phyloP scores from a whole-genome alignment of 2,329 filamentous ascomycete species.

The Scortechinia acanthostroma region DNA sequence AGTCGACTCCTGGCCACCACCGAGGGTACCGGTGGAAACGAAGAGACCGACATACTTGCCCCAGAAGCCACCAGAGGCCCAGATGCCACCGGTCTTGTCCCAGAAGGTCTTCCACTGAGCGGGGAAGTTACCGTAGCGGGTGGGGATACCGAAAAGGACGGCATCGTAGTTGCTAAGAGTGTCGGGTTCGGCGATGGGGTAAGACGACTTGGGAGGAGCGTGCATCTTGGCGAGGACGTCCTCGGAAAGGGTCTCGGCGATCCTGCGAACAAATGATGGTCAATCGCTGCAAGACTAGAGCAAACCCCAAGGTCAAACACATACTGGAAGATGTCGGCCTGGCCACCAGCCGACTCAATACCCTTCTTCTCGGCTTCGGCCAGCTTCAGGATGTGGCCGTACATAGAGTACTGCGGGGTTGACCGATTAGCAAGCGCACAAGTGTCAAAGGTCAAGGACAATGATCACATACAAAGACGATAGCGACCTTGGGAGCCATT shows the following conservation, averaged over 20 bases:
- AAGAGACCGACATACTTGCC: slow-evolving; percentile 92
- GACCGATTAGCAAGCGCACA: slow-evolving; percentile 4
- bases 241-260: slow-evolving; percentile 77
- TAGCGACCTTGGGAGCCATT: slow-evolving; percentile 88
- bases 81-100: slow-evolving; percentile 83
- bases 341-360: slow-evolving; percentile 79
- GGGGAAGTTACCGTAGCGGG: slow-evolving; percentile 93
- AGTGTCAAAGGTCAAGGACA: slow-evolving; percentile 10
- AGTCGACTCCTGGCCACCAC: slow-evolving; percentile 91
- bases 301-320: slow-evolving; percentile 14
- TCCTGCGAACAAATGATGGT: slow-evolving; percentile 29
- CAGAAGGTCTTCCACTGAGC: slow-evolving; percentile 91
- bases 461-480: slow-evolving; percentile 67
- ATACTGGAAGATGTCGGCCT: slow-evolving; percentile 75
- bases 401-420: slow-evolving; percentile 72
- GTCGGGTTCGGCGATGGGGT: slow-evolving; percentile 49
- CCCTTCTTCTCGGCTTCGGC: slow-evolving; percentile 87
- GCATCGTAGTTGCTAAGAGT: slow-evolving; percentile 73
- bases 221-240: slow-evolving; percentile 88
- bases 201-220: slow-evolving; percentile 68
- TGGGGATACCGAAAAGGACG: slow-evolving; percentile 90
- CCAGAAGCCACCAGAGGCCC: slow-evolving; percentile 68
- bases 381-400: slow-evolving; percentile 78
- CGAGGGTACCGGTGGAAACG: slow-evolving; percentile 74
- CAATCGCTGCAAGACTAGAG: not conserved